Conservation (phyloP, 2,329 filamentous ascomycete species). For the Epichloe elymi region DNA sequence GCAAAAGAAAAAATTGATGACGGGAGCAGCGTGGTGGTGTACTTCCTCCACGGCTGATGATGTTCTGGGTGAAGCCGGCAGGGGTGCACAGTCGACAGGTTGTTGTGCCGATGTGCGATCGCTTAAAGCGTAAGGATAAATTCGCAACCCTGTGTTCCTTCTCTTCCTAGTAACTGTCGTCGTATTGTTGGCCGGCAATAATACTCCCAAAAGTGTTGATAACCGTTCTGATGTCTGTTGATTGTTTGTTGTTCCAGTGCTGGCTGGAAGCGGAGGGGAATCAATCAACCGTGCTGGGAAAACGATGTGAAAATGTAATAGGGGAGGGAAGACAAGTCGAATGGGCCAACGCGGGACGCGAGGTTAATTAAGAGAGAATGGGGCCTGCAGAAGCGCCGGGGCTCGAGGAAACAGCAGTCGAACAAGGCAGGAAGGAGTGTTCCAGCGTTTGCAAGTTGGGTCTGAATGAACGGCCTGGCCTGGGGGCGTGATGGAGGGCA, state of each 20-base stretch:
- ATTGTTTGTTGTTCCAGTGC: not conserved
- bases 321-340: not conserved
- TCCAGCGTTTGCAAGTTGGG: not conserved
- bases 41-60: not conserved
- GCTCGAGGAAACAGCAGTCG: not conserved
- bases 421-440: not conserved
- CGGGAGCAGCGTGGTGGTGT: too few species aligned
- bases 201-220: constrained; percentile 1
- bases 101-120: not conserved
- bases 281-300: not conserved
- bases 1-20: too few species aligned
- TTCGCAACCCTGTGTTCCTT: not conserved
- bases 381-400: not conserved
- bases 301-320: not conserved
- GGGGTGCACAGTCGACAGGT: not conserved
- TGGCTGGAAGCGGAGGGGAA: not conserved
- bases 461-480: not conserved
- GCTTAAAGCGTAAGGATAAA: not conserved
- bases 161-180: not conserved
- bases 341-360: constrained; percentile 1
- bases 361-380: not conserved
- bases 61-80: not conserved
- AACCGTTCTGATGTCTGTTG: not conserved
- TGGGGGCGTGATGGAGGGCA: not conserved
- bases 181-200: not conserved